phyloP scores from a whole-genome alignment of 108 stramenopile species.

The Nitzschia sp. region DNA sequence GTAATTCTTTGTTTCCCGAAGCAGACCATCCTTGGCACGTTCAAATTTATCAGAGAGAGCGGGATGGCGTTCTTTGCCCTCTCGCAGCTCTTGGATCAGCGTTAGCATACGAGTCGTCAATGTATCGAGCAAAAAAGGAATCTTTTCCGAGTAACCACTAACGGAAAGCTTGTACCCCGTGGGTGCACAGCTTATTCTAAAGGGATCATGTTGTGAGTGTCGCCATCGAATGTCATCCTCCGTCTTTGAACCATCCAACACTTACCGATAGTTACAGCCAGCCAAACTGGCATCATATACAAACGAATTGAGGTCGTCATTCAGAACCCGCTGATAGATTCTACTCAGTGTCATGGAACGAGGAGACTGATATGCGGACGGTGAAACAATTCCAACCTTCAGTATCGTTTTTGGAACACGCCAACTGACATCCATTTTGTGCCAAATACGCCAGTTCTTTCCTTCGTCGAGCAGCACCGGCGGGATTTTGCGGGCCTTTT shows the following conservation, averaged over 20 bases:
- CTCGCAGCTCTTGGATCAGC: constrained; percentile 82
- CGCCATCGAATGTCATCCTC: too few relatives aligned
- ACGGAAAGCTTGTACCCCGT: constrained; percentile 72
- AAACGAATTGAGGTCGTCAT: constrained; percentile 83
- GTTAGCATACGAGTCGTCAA: constrained; percentile 74
- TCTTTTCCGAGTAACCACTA: constrained; percentile 83
- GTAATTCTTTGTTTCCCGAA: constrained; percentile 86
- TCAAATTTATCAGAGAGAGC: constrained; percentile 56
- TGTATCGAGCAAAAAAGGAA: constrained; percentile 76
- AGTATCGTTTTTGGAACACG: constrained; percentile 79
- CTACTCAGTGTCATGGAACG: constrained; percentile 81
- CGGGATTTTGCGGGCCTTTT: constrained; percentile 18
- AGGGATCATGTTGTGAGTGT: neutral
- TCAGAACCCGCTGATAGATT: constrained; percentile 78
- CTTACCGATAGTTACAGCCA: constrained; percentile 71
- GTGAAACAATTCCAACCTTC: constrained; percentile 65
- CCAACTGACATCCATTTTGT: constrained; percentile 84
- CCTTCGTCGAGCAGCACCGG: constrained; percentile 58
- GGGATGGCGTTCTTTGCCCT: constrained; percentile 67
- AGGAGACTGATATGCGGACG: constrained; percentile 74
- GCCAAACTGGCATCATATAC: constrained; percentile 90
- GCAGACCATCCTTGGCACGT: constrained; percentile 72
- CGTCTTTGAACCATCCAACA: too few relatives aligned
- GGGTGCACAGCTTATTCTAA: constrained; percentile 57
- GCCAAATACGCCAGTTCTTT: constrained; percentile 71